Evolutionary conservation across 495 filamentous ascomycete species (phyloP).

Genomic region (Hyphodiscus hymeniophilus): DNA sequence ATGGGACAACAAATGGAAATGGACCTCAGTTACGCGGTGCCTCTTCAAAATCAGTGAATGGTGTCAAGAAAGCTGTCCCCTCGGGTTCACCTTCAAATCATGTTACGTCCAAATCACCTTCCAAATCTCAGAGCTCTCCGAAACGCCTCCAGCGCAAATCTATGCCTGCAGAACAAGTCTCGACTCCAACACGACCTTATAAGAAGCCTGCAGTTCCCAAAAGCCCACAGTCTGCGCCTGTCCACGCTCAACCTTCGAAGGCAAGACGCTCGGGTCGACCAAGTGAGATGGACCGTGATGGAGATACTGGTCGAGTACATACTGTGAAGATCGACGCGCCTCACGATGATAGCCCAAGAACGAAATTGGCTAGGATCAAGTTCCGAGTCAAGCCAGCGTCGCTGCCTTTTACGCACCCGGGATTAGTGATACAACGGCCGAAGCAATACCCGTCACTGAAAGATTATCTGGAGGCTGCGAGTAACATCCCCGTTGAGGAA

Average conservation of each 20-base stretch:
- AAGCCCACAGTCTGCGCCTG: conserved; percentile 9
- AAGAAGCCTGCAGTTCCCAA: conserved; percentile 11
- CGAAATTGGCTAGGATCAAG: conserved; percentile 28
- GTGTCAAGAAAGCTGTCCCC: conserved; percentile 11
- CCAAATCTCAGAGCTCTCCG: conserved; percentile 18
- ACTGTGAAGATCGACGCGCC: conserved; percentile 8
- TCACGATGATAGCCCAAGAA: conserved; percentile 24
- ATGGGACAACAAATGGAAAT: conserved; percentile 25
- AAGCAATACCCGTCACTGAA: conserved; percentile 41
- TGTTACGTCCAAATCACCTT: conserved; percentile 12
- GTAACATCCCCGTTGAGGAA: conserved; percentile 35
- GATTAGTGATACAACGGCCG: conserved; percentile 36
- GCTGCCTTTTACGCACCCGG: conserved; percentile 46
- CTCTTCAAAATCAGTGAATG: conserved; percentile 10
- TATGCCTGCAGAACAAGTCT: conserved; percentile 13
- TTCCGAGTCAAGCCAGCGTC: conserved; percentile 31
- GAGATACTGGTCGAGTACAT: neutral
- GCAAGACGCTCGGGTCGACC: conserved; percentile 8
- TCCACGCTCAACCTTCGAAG: neutral
- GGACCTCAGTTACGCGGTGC: conserved; percentile 17
- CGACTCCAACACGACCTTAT: conserved; percentile 10
- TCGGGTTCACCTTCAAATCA: conserved; percentile 18
- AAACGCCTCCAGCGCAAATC: conserved; percentile 18
- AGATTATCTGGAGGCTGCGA: conserved; percentile 40
- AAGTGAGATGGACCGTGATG: conserved; percentile 7